Evolutionary conservation across 1,284 basidiomycete species (phyloP).

Genomic region (Boletellus dicymbophilus): DNA sequence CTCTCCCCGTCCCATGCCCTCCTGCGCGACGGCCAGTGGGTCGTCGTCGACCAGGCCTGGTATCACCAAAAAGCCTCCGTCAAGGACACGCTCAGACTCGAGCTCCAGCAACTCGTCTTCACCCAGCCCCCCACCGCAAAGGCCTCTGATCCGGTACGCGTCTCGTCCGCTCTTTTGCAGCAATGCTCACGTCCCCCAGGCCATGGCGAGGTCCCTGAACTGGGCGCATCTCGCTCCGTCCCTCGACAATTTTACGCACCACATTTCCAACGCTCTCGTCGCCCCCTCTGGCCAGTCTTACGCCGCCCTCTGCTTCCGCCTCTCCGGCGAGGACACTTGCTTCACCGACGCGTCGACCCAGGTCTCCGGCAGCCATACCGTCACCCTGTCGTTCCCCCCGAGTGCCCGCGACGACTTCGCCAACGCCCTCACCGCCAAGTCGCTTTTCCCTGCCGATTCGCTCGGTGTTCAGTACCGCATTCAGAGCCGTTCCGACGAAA

Average conservation of each 20-base stretch:
- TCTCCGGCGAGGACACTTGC: conserved; percentile 34
- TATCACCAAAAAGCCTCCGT: conserved; percentile 33
- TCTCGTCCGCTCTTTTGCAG: not conserved
- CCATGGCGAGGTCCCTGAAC: conserved; percentile 25
- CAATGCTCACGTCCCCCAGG: conserved; percentile 15
- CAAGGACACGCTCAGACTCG: conserved; percentile 42
- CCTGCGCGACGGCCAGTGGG: conserved; percentile 55
- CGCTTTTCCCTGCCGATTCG: conserved; percentile 37
- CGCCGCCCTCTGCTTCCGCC: conserved; percentile 37
- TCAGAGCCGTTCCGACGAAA: conserved; percentile 43
- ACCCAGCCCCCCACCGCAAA: conserved; percentile 42
- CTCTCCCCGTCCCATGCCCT: conserved; percentile 57
- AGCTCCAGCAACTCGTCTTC: conserved; percentile 69
- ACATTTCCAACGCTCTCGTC: conserved; percentile 45
- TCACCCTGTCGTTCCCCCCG: conserved; percentile 61
- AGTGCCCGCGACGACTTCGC: conserved; percentile 54
- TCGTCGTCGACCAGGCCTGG: conserved; percentile 56
- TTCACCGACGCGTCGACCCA: conserved; percentile 40
- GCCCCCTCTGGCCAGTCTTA: conserved; percentile 43
- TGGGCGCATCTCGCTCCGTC: conserved; percentile 39
- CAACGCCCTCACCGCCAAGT: conserved; percentile 41
- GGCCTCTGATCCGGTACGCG: conserved; percentile 36
- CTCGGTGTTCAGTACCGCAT: conserved; percentile 45
- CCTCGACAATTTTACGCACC: conserved; percentile 47
- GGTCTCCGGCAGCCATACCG: conserved; percentile 42